Evolutionary conservation across 2,329 filamentous ascomycete species (phyloP).

Genomic region (Myriosclerotinia duriaeana): DNA sequence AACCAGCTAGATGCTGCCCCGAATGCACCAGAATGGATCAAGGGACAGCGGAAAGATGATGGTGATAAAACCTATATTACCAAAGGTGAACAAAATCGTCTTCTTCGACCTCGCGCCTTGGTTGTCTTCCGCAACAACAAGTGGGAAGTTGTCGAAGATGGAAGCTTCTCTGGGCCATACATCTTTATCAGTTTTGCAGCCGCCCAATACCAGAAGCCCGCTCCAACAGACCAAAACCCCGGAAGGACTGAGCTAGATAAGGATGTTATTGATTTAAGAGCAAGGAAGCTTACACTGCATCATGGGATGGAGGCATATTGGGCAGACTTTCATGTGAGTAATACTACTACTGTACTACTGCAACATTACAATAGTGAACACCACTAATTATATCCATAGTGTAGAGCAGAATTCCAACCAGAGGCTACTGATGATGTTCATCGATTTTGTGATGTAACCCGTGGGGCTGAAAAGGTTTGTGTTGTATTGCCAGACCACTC

Average conservation of each 20-base stretch:
- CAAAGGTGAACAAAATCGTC: slow-evolving; percentile 19
- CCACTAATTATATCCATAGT: neutral
- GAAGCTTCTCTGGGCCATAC: slow-evolving; percentile 24
- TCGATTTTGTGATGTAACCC: slow-evolving; percentile 25
- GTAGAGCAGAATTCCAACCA: slow-evolving; percentile 21
- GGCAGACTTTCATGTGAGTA: slow-evolving; percentile 25
- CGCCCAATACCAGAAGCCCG: slow-evolving; percentile 19
- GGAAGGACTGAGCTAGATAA: slow-evolving; percentile 4
- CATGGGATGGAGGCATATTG: slow-evolving; percentile 23
- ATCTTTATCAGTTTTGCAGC: slow-evolving; percentile 25
- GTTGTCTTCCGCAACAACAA: slow-evolving; percentile 16
- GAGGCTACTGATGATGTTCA: slow-evolving; percentile 25
- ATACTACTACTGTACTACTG: neutral
- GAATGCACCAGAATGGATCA: neutral
- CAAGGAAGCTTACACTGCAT: slow-evolving; percentile 13
- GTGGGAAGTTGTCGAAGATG: slow-evolving; percentile 21
- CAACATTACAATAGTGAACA: neutral
- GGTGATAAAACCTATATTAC: slow-evolving; percentile 15
- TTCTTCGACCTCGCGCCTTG: slow-evolving; percentile 22
- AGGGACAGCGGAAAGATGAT: slow-evolving; percentile 14
- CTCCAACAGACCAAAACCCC: slow-evolving; percentile 5
- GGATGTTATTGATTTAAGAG: slow-evolving; percentile 18
- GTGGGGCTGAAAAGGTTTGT: slow-evolving; percentile 22
- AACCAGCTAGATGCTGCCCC: slow-evolving; percentile 23
- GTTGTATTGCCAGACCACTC: slow-evolving; percentile 18